These are phyloP conservation scores for Naganishia albida DNA, from an alignment of 1,284 basidiomycete species.

Conservation along the genomic window DNA sequence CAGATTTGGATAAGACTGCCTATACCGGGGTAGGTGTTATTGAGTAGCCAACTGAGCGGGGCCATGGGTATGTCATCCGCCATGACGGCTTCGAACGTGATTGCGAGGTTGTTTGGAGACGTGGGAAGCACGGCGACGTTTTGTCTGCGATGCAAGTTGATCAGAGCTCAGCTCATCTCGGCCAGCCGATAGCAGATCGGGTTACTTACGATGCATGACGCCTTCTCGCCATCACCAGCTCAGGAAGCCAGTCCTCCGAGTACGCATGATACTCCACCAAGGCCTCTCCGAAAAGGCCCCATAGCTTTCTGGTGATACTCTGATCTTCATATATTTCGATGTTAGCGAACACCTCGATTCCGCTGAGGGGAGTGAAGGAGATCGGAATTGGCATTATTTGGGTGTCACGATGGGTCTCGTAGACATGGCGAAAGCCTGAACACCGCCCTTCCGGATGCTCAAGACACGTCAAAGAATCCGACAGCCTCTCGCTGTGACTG, in stretches of 20 bases:
- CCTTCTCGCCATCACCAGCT: constrained; percentile 16
- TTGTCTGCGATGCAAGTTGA: neutral
- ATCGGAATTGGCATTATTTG: neutral
- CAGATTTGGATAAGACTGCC: neutral
- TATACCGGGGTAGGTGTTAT: neutral
- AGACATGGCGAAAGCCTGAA: constrained; percentile 7
- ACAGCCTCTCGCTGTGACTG: neutral
- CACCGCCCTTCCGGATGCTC: neutral
- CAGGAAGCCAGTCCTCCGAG: constrained; percentile 27
- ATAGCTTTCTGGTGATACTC: neutral
- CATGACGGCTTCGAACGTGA: constrained; percentile 4
- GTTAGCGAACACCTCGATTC: constrained; percentile 16
- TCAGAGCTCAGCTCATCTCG: neutral
- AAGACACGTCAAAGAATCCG: constrained; percentile 3
- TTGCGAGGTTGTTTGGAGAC: constrained; percentile 6
- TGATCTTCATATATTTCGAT: neutral
- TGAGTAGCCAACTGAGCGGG: constrained; percentile 13
- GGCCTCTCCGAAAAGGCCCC: constrained; percentile 20
- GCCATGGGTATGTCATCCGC: neutral
- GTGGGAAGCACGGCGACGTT: constrained; percentile 5
- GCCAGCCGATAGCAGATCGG: neutral
- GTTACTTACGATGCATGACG: neutral
- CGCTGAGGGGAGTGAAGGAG: constrained; percentile 13
- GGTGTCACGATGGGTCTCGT: neutral
- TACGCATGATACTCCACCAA: constrained; percentile 28